Evolutionary conservation across 768 basidiomycete species (phyloP), one percentile per base, ranked within the genome.

Genomic region (Aureoboletus auriporus): DNA sequence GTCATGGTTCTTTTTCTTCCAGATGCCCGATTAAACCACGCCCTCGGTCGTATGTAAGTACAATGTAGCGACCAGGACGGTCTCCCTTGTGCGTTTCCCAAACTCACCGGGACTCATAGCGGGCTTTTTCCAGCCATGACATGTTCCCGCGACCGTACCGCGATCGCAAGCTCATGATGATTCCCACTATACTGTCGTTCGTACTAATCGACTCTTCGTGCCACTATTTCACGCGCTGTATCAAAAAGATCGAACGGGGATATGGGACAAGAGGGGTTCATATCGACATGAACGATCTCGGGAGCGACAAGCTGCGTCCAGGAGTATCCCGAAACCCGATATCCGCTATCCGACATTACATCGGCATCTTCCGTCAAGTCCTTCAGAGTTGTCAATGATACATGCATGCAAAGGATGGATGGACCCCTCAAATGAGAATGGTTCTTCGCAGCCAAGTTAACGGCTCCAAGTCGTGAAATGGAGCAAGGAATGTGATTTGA

Each of bases 111-210:
- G 52, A 46, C 46, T 35, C 44, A 35, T 34, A 40, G 39, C 50
- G 57, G 60, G 39, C 48, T 46, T 50, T 49, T 55, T 31, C 37
- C 29, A 44, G 4, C 14, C 14, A 8, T 50, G 47, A 41, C 47
- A 39, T 31, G 56, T 62, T 62, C 59, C 56, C 42, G 61, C 61
- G 62, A 61, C 56, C 41, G 47, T 34, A 55, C 49, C 61, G 61
- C 61, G 61, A 63, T 63, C 56, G 45, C 50, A 53, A 23, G 33
- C 50, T 44, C 40, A 20, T 29, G 42, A 28, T 29, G 54, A 51
- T 47, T 46, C 58, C 35, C 49, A 44, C 51, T 52, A 36, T 43
- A 30, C 34, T 23, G 20, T 27, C 34, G 47, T 33, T 23, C 11
- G 37, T 12, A n/a, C 46, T 35, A 39, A 44, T 23, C 8, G 31